Evolutionary conservation across 2,329 filamentous ascomycete genomes (phyloP).

Genomic region (Aspergillus candidus): DNA sequence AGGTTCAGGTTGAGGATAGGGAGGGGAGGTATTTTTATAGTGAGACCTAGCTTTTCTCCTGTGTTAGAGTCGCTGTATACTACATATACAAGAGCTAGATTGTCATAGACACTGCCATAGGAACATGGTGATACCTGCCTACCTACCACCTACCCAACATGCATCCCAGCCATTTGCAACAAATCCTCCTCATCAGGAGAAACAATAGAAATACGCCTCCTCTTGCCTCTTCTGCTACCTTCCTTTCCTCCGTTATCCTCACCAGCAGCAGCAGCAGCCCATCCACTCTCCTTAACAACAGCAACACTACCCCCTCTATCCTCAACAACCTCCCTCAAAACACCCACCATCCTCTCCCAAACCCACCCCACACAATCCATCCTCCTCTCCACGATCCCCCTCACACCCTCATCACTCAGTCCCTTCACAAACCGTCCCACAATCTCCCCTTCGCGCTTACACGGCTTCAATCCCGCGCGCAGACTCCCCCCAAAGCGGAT

Average conservation of each 20-base stretch:
- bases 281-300: background rate
- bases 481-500: conserved; percentile 18
- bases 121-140: too few relatives aligned
- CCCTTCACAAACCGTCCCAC: conserved; percentile 30
- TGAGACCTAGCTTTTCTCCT: conserved; percentile 52
- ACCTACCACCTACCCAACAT: background rate
- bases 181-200: conserved; percentile 23
- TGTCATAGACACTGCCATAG: background rate
- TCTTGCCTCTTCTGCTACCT: conserved; percentile 12
- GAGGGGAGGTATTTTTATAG: conserved; percentile 69
- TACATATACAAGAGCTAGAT: too few relatives aligned
- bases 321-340: conserved; percentile 8
- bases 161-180: conserved; percentile 1
- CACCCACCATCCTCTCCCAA: conserved; percentile 15
- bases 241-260: background rate
- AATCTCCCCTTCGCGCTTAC: conserved; percentile 15
- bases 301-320: background rate
- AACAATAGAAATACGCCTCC: conserved; percentile 25
- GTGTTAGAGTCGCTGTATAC: background rate
- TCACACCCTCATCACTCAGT: conserved; percentile 16
- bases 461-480: conserved; percentile 10
- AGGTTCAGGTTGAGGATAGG: conserved; percentile 75
- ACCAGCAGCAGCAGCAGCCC: background rate
- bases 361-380: conserved; percentile 22
- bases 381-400: conserved; percentile 14